A percentile compares a stretch with the other conserved stretches of the same genome.
phyloP scores from a whole-genome alignment of 371 early-diverging fungal species.

The Mycotypha africana region DNA sequence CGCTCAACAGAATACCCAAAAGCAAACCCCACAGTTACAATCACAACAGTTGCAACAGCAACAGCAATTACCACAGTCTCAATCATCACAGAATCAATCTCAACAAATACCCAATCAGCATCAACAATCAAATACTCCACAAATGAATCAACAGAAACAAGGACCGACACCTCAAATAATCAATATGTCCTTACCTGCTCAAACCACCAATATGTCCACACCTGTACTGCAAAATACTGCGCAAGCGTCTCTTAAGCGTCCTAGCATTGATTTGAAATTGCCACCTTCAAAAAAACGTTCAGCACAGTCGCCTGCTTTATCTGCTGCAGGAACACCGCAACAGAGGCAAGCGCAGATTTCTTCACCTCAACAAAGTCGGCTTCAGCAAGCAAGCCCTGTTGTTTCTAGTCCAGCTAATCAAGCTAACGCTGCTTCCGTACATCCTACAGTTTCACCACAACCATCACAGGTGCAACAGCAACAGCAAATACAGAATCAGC shows the following conservation, averaged over 20 bases:
- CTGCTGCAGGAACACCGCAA: not conserved
- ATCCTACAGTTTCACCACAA: not conserved
- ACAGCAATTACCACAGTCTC: no score
- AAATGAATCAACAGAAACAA: not conserved
- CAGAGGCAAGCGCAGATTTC: no score
- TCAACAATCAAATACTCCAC: no score
- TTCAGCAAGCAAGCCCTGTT: no score
- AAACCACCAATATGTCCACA: not conserved
- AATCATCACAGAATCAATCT: conserved; percentile 5
- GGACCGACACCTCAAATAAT: conserved; percentile 3
- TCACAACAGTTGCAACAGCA: not conserved
- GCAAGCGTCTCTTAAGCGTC: conserved; percentile 8
- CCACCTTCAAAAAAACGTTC: conserved; percentile 26
- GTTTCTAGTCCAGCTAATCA: no score
- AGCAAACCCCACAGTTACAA: not conserved
- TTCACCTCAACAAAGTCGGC: no score
- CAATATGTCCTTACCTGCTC: not conserved
- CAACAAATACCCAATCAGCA: conserved; percentile 13
- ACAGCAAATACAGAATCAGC: not conserved
- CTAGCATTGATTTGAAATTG: conserved; percentile 35
- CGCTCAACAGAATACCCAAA: conserved; percentile 12
- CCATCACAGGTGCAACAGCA: no score
- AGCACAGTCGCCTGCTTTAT: not conserved
- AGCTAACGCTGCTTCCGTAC: no score
- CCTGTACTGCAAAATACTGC: conserved; percentile 1